Conservation (phyloP, 495 filamentous ascomycete genomes). For the Daldinia childiae region DNA sequence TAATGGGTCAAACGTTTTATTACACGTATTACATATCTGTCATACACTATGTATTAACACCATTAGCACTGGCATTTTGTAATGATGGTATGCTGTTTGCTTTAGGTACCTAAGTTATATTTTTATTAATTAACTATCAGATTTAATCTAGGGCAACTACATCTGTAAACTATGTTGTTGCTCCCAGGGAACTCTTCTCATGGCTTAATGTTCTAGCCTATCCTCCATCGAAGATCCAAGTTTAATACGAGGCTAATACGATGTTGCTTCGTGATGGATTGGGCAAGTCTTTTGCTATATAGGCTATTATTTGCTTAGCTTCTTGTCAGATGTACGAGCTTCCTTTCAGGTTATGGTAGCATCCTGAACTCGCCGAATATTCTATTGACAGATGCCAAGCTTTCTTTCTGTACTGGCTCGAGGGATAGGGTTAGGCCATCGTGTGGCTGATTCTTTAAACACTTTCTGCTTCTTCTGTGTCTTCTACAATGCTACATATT, state of each 20-base stretch:
- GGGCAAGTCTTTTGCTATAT: not conserved
- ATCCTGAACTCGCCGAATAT: not conserved
- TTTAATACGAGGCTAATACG: constrained; percentile 17
- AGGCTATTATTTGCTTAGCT: not conserved
- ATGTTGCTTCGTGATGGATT: not conserved
- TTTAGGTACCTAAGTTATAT: too few relatives aligned
- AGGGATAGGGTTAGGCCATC: constrained; percentile 9
- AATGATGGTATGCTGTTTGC: constrained; percentile 11
- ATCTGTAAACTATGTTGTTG: not conserved
- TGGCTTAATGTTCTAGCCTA: not conserved
- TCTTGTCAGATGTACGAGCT: not conserved
- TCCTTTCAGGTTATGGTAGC: not conserved
- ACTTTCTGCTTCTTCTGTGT: not conserved
- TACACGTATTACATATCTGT: constrained; percentile 5
- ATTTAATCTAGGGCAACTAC: not conserved
- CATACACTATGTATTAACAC: constrained; percentile 2
- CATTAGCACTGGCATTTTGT: not conserved
- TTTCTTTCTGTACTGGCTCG: not conserved
- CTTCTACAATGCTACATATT: constrained; percentile 4
- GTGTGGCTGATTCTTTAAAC: constrained; percentile 1
- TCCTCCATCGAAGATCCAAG: not conserved
- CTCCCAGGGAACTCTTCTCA: not conserved
- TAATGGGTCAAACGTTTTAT: constrained; percentile 28
- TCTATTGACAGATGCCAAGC: not conserved
- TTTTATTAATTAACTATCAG: not conserved